phyloP scores from a whole-genome alignment of 306 rosid species.

The Inga leiocalycina region DNA sequence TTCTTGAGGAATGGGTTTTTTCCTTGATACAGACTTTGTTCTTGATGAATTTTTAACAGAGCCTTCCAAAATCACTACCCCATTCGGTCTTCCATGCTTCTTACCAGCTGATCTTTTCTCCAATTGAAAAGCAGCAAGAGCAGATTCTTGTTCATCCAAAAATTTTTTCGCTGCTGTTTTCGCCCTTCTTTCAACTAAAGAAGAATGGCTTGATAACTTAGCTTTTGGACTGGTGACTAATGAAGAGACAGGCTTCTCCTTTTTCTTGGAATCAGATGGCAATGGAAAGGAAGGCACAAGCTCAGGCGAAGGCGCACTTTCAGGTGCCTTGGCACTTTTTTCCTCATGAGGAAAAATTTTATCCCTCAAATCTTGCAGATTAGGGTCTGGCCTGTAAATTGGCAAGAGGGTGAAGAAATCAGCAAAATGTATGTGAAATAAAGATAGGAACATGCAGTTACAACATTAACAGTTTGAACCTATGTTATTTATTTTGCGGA shows the following conservation, averaged over 20 bases:
- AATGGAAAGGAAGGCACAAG: constrained; percentile 27
- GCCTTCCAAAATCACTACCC: constrained; percentile 25
- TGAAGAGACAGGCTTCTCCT: constrained; percentile 40
- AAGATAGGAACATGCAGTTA: background rate
- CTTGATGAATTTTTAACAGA: constrained; percentile 31
- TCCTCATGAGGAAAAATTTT: constrained; percentile 40
- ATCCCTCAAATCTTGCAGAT: constrained; percentile 40
- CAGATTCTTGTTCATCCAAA: constrained; percentile 19
- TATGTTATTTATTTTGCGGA: background rate
- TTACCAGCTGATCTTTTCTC: constrained; percentile 15
- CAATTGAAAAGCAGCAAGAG: constrained; percentile 22
- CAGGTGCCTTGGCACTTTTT: background rate
- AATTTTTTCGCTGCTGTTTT: constrained; percentile 27
- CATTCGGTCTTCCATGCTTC: constrained; percentile 15
- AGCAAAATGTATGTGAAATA: constrained; percentile 11
- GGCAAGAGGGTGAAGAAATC: background rate
- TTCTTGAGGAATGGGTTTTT: constrained; percentile 24
- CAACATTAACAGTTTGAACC: background rate
- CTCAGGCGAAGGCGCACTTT: background rate
- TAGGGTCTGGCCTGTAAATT: constrained; percentile 53
- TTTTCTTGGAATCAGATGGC: constrained; percentile 31
- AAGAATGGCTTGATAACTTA: constrained; percentile 15
- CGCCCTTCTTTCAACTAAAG: constrained; percentile 32
- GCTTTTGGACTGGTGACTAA: constrained; percentile 14
- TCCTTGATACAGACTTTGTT: constrained; percentile 44